Evolutionary conservation across 441 rosid genomes (phyloP), one percentile per base, ranked within the genome.

Genomic region (Monsonia emarginata): DNA sequence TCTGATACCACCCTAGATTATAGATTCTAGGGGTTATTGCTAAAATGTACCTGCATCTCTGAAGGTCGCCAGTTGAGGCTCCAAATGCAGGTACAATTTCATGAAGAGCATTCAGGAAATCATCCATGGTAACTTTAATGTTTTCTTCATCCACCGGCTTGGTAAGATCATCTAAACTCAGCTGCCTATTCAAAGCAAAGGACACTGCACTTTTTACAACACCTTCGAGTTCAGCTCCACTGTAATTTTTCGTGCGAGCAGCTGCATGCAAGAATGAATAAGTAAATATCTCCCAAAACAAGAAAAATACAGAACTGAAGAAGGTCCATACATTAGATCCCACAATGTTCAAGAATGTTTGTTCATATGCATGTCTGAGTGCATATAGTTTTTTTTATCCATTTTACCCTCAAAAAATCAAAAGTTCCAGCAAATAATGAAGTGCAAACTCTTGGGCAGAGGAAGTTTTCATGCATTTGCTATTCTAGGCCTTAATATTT

Each of bases 201-300:
- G 99, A 94, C 60, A 92, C 95, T 1, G 97, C 99, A 85, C 99
- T 94, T 83, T 91, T 94, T 22, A 89, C 99, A 79, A 88, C 97
- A 73, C 96, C 99, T 82, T 94, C 99, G 71, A 94, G 95, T 77
- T 94, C 99, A 5, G 97, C 99, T 26, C 99, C 99, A 76, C 99
- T 91, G 71, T 82, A 94, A 73, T 94, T 94, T 77, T 94, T 94
- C n/a, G 97, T 88, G 64, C 95, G 89, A 75, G 99, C 97, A 81
- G 99, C 97, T 94, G 90, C 68, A 74, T 27, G 44, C 46, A 64
- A 67, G 71, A 68, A 61, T 58, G 32, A 52, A 26, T 52, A 31
- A 11, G 5, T n/a, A 63, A 52, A 22, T 28, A 52, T 2, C 59
- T 52, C 59, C 59, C 27, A 52, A 9, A 74, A 44, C 21, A 10